These are phyloP conservation scores for Daldinia decipiens DNA, from an alignment of 495 filamentous ascomycete genomes.

Conservation along the genomic window DNA sequence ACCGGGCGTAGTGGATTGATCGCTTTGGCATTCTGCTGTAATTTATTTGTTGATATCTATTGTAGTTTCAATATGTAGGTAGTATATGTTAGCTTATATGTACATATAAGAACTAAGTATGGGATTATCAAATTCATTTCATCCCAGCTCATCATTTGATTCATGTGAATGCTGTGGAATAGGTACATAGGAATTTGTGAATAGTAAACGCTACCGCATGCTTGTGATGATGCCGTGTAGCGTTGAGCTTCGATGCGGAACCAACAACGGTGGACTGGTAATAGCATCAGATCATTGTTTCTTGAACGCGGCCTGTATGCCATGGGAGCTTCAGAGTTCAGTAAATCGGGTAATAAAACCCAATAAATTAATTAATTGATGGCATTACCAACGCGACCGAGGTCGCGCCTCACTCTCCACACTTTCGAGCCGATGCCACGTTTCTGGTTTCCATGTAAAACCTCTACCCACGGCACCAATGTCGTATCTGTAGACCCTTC, in stretches of 20 bases:
- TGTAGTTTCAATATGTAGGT: neutral
- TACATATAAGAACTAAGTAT: neutral
- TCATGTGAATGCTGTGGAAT: neutral
- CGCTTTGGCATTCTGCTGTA: neutral
- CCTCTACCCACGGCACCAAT: slow-evolving; percentile 62
- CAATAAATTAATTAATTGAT: slow-evolving; percentile 25
- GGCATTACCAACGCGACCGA: slow-evolving; percentile 50
- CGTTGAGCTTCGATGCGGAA: neutral
- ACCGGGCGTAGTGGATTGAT: slow-evolving; percentile 66
- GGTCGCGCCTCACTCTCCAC: slow-evolving; percentile 66
- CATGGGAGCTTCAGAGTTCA: neutral
- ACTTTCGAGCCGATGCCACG: slow-evolving; percentile 61
- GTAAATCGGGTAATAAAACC: neutral
- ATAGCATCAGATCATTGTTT: neutral
- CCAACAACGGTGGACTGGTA: too few species aligned
- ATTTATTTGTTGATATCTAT: neutral
- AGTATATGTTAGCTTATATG: neutral
- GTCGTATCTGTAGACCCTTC: slow-evolving; percentile 29
- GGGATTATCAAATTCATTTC: neutral
- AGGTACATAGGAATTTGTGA: neutral
- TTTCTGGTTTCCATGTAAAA: slow-evolving; percentile 58
- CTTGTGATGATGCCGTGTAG: neutral
- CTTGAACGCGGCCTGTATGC: slow-evolving; percentile 1
- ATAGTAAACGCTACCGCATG: neutral
- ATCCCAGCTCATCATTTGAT: neutral